Percentiles rank a stretch among this genome's conserved stretches.
Conservation (phyloP, 176 grass and related monocot genomes). For the Pontederia crassipes region DNA sequence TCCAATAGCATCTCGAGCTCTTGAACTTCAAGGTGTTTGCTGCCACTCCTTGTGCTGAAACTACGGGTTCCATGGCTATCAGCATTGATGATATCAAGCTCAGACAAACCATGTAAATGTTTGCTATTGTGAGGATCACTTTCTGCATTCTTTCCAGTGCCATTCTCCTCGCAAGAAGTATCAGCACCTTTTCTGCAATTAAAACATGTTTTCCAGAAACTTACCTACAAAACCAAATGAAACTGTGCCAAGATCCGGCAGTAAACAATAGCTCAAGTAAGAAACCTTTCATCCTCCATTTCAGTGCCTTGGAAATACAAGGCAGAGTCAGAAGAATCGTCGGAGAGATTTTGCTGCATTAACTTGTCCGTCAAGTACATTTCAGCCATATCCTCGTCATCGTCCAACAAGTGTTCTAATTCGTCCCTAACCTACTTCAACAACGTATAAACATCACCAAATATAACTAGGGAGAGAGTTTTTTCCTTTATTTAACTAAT, state of each 20-base stretch:
- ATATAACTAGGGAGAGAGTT: too few species aligned
- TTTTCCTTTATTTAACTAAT: too few species aligned
- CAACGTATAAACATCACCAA: too few species aligned
- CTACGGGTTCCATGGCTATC: constrained; percentile 14
- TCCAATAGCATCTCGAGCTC: constrained; percentile 69
- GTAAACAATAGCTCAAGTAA: background rate
- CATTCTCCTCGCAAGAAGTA: constrained; percentile 2
- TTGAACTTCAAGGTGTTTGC: constrained; percentile 30
- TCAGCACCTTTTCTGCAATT: constrained; percentile 4
- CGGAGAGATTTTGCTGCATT: constrained; percentile 9
- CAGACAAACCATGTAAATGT: background rate
- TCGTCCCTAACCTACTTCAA: constrained; percentile 59
- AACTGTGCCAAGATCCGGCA: too few species aligned
- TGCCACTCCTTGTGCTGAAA: constrained; percentile 19
- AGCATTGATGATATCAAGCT: background rate
- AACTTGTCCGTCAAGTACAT: constrained; percentile 67
- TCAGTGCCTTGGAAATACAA: background rate
- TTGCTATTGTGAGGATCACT: background rate
- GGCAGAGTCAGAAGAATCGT: constrained; percentile 14
- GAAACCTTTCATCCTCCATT: constrained; percentile 33
- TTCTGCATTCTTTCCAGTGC: background rate
- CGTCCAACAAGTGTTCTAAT: constrained; percentile 59
- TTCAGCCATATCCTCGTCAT: constrained; percentile 57
- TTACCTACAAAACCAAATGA: too few species aligned
- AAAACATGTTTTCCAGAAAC: too few species aligned